Evolutionary conservation across 306 rosid genomes (phyloP).

Genomic region (Medicago truncatula): MtrunA17r5.0-ANR NC_053042.1:55739001-55739500

Average conservation of each 20-base stretch:
- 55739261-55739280: slow-evolving; percentile 15
- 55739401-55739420: not conserved
- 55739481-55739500: slow-evolving; percentile 47
- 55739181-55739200: slow-evolving; percentile 89
- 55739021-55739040: slow-evolving; percentile 26
- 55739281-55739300: slow-evolving; percentile 14
- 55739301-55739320: not conserved
- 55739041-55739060: slow-evolving; percentile 28
- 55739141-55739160: slow-evolving; percentile 77
- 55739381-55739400: not conserved
- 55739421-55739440: not conserved
- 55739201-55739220: slow-evolving; percentile 81
- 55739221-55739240: slow-evolving; percentile 37
- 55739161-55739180: slow-evolving; percentile 93
- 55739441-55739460: slow-evolving; percentile 25
- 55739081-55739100: slow-evolving; percentile 23
- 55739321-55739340: slow-evolving; percentile 19
- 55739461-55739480: slow-evolving; percentile 29
- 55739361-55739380: slow-evolving; percentile 1
- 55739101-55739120: slow-evolving; percentile 64
- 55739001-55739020: slow-evolving; percentile 20
- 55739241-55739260: slow-evolving; percentile 9
- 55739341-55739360: slow-evolving; percentile 25
- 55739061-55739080: not conserved
- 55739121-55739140: slow-evolving; percentile 91